These are phyloP conservation scores for Bothriochloa decipiens DNA, from an alignment of 176 grass and related monocot species.

Conservation along the genomic window DNA sequence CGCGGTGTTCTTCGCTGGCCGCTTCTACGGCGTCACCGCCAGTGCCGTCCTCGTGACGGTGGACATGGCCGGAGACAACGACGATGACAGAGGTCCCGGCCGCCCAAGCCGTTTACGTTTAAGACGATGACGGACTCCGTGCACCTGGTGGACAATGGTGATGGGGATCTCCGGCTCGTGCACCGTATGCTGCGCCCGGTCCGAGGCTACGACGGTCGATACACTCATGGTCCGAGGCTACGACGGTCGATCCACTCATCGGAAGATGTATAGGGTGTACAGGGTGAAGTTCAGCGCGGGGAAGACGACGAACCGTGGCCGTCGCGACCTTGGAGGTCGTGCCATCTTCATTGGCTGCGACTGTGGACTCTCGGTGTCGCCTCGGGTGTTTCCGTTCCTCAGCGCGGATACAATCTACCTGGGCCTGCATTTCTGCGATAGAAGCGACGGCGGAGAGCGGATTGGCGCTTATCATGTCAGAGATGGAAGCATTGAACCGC, in stretches of 20 bases:
- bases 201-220: neutral
- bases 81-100: too few relatives aligned
- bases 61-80: neutral
- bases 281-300: neutral
- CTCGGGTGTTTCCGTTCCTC: neutral
- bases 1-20: neutral
- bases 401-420: neutral
- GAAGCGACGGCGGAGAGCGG: rapidly evolving
- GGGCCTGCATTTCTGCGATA: neutral
- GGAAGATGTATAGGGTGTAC: neutral
- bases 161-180: neutral
- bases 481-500: neutral
- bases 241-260: neutral
- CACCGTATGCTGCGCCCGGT: neutral
- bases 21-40: neutral
- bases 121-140: neutral
- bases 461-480: neutral
- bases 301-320: neutral
- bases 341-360: neutral
- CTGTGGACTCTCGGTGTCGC: neutral
- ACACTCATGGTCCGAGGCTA: neutral
- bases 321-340: neutral
- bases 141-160: neutral
- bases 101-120: neutral
- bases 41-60: neutral